phyloP scores from a whole-genome alignment of 2,329 filamentous ascomycete genomes.

The Piedraia hortae region DNA sequence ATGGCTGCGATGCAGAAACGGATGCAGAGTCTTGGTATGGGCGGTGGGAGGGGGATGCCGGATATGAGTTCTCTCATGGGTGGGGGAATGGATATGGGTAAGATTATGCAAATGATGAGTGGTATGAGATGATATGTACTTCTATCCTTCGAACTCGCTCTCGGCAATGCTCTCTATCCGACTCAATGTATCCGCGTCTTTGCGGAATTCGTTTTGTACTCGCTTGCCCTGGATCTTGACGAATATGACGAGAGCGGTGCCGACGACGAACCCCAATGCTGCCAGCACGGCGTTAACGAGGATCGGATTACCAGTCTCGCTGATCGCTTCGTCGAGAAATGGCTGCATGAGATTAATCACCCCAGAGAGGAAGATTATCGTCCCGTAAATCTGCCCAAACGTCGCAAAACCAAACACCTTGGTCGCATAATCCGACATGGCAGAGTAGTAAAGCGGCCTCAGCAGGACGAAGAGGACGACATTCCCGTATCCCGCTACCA shows the following conservation, averaged over 20 bases:
- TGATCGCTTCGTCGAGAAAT: slow-evolving; percentile 49
- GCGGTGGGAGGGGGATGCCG: slow-evolving; percentile 37
- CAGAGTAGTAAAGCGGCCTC: slow-evolving; percentile 71
- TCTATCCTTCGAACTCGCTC: slow-evolving; percentile 4
- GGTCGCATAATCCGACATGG: slow-evolving; percentile 63
- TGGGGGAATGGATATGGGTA: slow-evolving; percentile 31
- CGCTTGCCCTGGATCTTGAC: slow-evolving; percentile 21
- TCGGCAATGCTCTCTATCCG: slow-evolving; percentile 9
- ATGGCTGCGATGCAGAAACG: slow-evolving; percentile 93
- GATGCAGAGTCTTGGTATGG: slow-evolving; percentile 73
- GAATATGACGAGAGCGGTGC: slow-evolving; percentile 36
- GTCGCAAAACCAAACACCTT: slow-evolving; percentile 84
- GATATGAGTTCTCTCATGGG: slow-evolving; percentile 64
- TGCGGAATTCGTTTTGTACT: slow-evolving; percentile 14
- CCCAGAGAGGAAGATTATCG: slow-evolving; percentile 63
- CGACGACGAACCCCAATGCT: slow-evolving; percentile 32
- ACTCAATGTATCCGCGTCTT: slow-evolving; percentile 14
- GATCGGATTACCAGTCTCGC: slow-evolving; percentile 40
- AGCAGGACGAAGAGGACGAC: slow-evolving; percentile 59
- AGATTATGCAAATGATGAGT: slow-evolving; percentile 51
- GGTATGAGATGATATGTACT: slow-evolving; percentile 9
- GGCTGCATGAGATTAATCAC: slow-evolving; percentile 63
- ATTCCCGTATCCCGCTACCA: slow-evolving; percentile 49
- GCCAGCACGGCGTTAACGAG: slow-evolving; percentile 50
- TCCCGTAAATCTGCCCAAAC: slow-evolving; percentile 73